A percentile compares a stretch with the other conserved stretches of the same genome.
These are phyloP conservation scores for Odontarrhena argentea DNA, from an alignment of 345 rosid species.

Conservation along the genomic window DNA sequence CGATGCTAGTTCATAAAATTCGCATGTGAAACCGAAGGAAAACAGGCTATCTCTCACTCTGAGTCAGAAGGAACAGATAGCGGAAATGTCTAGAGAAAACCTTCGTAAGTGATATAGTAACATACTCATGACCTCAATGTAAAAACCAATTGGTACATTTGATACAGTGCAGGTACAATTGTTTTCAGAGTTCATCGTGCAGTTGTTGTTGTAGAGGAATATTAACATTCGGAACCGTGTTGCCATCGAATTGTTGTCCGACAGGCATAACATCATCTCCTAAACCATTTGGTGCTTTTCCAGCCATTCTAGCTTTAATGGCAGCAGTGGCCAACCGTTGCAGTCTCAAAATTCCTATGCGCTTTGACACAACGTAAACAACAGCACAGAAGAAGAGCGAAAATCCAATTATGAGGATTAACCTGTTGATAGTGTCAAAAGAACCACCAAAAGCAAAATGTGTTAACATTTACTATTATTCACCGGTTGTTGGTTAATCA, in stretches of 20 bases:
- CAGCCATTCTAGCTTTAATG: conserved; percentile 67
- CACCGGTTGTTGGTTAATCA: not conserved
- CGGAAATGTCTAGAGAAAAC: not conserved
- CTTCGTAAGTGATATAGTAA: conserved; percentile 1
- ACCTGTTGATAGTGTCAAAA: conserved; percentile 47
- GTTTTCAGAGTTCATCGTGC: conserved; percentile 73
- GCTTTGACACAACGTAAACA: conserved; percentile 85
- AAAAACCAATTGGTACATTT: not conserved
- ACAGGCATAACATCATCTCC: conserved; percentile 49
- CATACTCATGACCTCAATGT: conserved; percentile 10
- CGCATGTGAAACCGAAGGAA: not conserved
- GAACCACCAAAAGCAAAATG: conserved; percentile 22
- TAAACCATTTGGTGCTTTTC: conserved; percentile 46
- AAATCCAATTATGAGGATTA: conserved; percentile 67
- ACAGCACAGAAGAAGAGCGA: conserved; percentile 74
- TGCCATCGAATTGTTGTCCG: conserved; percentile 44
- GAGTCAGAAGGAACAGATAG: conserved; percentile 1
- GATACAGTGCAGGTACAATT: not conserved
- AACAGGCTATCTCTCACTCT: not conserved
- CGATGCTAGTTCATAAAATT: not conserved
- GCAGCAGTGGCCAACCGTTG: conserved; percentile 82
- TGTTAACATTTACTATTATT: conserved; percentile 1
- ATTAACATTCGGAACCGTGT: conserved; percentile 48
- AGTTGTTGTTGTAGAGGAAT: conserved; percentile 50
- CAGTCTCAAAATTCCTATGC: conserved; percentile 69